Evolutionary conservation across 768 basidiomycete species (phyloP).

Genomic region (Psilocybe cubensis): DNA sequence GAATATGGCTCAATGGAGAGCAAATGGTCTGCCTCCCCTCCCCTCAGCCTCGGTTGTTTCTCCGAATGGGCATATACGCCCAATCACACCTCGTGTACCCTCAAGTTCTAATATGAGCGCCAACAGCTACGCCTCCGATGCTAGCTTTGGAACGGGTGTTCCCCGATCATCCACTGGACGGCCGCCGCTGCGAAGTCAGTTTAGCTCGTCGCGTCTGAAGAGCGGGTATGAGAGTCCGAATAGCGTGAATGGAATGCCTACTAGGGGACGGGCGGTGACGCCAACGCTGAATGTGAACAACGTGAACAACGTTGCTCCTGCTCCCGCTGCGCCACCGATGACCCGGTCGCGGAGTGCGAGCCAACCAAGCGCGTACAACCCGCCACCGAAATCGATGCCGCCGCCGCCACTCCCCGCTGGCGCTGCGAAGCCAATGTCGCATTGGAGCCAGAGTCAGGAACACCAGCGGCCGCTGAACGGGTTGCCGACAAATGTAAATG

Average conservation of each 20-base stretch:
- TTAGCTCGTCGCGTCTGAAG: conserved; percentile 66
- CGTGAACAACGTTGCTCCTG: conserved; percentile 14
- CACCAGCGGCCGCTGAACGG: conserved; percentile 22
- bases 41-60: conserved; percentile 28
- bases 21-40: conserved; percentile 45
- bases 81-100: conserved; percentile 49
- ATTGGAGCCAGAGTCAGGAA: conserved; percentile 43
- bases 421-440: conserved; percentile 25
- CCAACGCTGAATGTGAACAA: conserved; percentile 33
- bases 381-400: conserved; percentile 54
- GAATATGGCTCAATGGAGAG: conserved; percentile 67
- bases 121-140: conserved; percentile 48
- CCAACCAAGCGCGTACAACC: conserved; percentile 73
- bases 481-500: conserved; percentile 39
- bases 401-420: conserved; percentile 54
- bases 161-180: conserved; percentile 31
- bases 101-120: conserved; percentile 49
- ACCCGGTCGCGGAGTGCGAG: conserved; percentile 78
- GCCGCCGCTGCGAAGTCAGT: conserved; percentile 65
- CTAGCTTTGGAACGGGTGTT: conserved; percentile 37
- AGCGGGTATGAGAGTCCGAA: conserved; percentile 50
- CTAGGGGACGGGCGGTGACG: conserved; percentile 34
- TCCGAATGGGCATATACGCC: conserved; percentile 36
- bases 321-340: conserved; percentile 32
- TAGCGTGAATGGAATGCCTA: conserved; percentile 19